Conservation (phyloP, 2,329 filamentous ascomycete species). For the Penicillium griseofulvum region DNA sequence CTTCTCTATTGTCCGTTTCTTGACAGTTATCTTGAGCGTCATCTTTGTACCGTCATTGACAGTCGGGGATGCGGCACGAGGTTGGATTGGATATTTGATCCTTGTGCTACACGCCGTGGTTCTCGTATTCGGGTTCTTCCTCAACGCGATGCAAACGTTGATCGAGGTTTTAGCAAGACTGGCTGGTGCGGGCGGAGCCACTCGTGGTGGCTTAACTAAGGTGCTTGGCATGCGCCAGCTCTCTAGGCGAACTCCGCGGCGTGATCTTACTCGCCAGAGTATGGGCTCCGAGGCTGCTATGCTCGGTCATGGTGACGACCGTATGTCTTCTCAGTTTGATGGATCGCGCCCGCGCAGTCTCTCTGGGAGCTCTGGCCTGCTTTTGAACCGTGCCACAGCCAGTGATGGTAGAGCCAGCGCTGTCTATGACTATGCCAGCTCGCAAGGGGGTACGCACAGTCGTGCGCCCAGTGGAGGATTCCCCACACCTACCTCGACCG, state of each 20-base stretch:
- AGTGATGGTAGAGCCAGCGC: constrained; percentile 50
- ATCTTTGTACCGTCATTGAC: constrained; percentile 81
- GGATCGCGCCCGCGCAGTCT: constrained; percentile 57
- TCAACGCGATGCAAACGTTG: constrained; percentile 86
- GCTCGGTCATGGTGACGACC: constrained; percentile 65
- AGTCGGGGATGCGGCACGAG: constrained; percentile 74
- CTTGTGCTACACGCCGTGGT: constrained; percentile 81
- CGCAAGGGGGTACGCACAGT: constrained; percentile 48
- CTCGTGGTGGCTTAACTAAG: constrained; percentile 79
- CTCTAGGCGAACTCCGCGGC: constrained; percentile 66
- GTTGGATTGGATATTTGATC: constrained; percentile 94
- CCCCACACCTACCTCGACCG: constrained; percentile 70
- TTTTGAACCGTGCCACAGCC: constrained; percentile 53
- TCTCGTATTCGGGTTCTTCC: constrained; percentile 84
- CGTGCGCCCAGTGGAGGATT: constrained; percentile 60
- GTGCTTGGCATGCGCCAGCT: constrained; percentile 88
- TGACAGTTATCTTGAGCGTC: constrained; percentile 72
- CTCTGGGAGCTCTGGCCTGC: constrained; percentile 61
- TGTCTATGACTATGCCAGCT: constrained; percentile 54
- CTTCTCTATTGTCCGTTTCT: constrained; percentile 73
- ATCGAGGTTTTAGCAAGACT: constrained; percentile 83
- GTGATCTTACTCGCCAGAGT: constrained; percentile 69
- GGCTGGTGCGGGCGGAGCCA: constrained; percentile 73
- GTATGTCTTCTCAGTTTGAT: constrained; percentile 57
- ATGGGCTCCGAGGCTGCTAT: constrained; percentile 81